These are phyloP conservation scores for Pyricularia pennisetigena DNA, from an alignment of 2,329 filamentous ascomycete species.

Conservation along the genomic window DNA sequence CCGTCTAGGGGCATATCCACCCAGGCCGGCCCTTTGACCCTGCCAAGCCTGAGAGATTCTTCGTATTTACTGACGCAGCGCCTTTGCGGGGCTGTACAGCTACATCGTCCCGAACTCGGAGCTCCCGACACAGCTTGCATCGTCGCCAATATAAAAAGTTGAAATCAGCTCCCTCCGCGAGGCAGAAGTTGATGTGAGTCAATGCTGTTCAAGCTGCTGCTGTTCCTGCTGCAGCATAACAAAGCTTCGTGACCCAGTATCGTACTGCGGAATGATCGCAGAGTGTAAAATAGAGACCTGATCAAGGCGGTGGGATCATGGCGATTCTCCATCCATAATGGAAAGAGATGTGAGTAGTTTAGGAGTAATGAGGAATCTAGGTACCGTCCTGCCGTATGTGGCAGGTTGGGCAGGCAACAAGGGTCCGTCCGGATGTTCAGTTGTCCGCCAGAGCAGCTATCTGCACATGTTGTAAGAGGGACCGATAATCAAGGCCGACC, in stretches of 20 bases:
- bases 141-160: background rate
- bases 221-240: background rate
- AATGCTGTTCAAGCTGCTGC: background rate
- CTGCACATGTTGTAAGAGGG: background rate
- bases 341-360: background rate
- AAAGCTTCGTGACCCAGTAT: background rate
- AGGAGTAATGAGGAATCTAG: background rate
- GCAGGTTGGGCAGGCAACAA: background rate
- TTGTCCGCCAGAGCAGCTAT: constrained; percentile 1
- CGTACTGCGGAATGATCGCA: background rate
- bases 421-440: background rate
- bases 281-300: background rate
- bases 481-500: background rate
- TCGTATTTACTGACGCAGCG: background rate
- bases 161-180: background rate
- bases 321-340: background rate
- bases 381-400: background rate
- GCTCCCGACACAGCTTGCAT: background rate
- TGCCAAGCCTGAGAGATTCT: background rate
- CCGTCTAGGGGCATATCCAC: background rate
- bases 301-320: background rate
- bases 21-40: background rate
- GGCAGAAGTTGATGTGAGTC: background rate
- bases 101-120: background rate
- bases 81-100: background rate